Conservation (phyloP, 495 filamentous ascomycete species). For the Achaetomiella virescens region DNA sequence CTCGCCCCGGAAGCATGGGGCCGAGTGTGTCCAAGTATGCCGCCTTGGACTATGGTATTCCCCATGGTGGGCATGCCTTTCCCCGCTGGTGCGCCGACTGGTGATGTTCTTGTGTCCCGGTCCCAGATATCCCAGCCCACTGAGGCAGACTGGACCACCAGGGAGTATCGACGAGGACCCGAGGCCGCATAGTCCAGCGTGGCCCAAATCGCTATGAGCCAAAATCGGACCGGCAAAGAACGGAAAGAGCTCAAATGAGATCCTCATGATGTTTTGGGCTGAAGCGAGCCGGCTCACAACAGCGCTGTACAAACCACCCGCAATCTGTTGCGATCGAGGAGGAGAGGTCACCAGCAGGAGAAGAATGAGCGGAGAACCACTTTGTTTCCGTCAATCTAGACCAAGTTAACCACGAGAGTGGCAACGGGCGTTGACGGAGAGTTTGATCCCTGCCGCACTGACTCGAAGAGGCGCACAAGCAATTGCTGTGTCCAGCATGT, state of each 20-base stretch:
- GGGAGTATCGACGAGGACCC: background rate
- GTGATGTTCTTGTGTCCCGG: background rate
- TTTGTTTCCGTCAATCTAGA: no score
- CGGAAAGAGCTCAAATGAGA: background rate
- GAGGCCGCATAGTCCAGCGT: constrained; percentile 1
- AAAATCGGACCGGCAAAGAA: background rate
- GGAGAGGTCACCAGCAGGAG: no score
- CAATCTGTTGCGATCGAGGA: no score
- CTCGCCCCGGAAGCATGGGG: constrained; percentile 22
- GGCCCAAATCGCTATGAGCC: constrained; percentile 1
- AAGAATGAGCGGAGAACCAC: no score
- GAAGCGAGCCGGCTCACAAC: no score
- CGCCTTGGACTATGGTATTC: constrained; percentile 3
- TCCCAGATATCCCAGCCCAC: background rate
- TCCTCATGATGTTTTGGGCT: background rate
- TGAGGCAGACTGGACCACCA: background rate
- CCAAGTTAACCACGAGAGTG: no score
- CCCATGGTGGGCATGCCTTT: constrained; percentile 10
- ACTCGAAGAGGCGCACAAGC: no score
- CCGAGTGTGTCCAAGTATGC: constrained; percentile 24
- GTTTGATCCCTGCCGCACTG: no score
- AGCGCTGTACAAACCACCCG: no score
- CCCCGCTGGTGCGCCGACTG: background rate
- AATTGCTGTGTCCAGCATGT: no score
- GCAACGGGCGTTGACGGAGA: no score